A percentile compares a stretch with the other conserved stretches of the same genome.
These are phyloP conservation scores for Cercospora berteroae DNA, from an alignment of 2,329 filamentous ascomycete genomes.

Conservation along the genomic window DNA sequence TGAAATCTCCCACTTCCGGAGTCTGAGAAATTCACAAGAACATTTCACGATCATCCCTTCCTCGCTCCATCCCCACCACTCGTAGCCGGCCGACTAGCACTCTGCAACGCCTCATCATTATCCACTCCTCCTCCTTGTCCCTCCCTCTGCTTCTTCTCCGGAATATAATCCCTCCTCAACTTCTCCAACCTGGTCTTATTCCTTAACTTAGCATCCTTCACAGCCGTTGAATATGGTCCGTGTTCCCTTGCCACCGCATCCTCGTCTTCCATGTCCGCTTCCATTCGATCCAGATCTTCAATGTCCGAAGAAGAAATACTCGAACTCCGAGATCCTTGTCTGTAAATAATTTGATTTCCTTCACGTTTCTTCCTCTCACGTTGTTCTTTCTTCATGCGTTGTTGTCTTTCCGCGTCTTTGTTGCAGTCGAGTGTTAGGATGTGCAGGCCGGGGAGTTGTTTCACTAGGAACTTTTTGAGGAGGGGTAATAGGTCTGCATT, in stretches of 20 bases:
- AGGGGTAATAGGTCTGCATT: slow-evolving; percentile 72
- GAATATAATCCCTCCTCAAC: slow-evolving; percentile 18
- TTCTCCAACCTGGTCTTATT: slow-evolving; percentile 26
- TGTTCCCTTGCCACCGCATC: slow-evolving; percentile 21
- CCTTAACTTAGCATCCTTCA: slow-evolving; percentile 28
- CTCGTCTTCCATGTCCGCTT: slow-evolving; percentile 24
- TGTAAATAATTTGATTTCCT: slow-evolving; percentile 53
- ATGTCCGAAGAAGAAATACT: slow-evolving; percentile 57
- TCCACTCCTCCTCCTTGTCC: not conserved
- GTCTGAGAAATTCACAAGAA: not conserved
- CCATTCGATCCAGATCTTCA: slow-evolving; percentile 53
- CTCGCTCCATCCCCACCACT: not conserved
- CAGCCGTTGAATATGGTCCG: slow-evolving; percentile 22
- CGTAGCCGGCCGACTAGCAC: not conserved
- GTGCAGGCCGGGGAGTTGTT: slow-evolving; percentile 74
- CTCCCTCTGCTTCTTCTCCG: not conserved
- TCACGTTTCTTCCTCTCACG: slow-evolving; percentile 67
- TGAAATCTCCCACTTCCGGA: too few species aligned
- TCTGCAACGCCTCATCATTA: slow-evolving; percentile 4
- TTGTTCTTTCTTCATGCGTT: slow-evolving; percentile 73
- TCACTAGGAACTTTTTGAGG: slow-evolving; percentile 67
- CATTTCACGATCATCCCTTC: not conserved
- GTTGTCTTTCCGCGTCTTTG: slow-evolving; percentile 67
- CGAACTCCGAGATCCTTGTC: slow-evolving; percentile 50
- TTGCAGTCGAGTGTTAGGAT: slow-evolving; percentile 72